Conservation (phyloP, 2,329 filamentous ascomycete species). For the Neofusicoccum kwambonambiense region DNA sequence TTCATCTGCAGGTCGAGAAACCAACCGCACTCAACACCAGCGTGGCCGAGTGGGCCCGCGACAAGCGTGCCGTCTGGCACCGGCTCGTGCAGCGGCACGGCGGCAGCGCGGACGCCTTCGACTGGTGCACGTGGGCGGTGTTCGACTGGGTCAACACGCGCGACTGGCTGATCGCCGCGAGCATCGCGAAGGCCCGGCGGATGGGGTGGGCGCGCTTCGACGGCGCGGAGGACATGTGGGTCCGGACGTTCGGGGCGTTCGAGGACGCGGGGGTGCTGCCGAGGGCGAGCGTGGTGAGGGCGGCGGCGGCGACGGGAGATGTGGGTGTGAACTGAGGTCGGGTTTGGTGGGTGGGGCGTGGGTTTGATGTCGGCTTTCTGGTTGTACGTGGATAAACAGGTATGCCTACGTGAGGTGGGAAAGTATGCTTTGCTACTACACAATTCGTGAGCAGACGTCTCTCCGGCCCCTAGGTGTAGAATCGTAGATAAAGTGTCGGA, state of each 20-base stretch:
- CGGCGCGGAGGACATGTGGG: not conserved
- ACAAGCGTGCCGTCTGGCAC: not conserved
- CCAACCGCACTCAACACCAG: not conserved
- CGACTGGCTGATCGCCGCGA: not conserved
- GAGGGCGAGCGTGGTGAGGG: no score
- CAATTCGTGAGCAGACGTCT: no score
- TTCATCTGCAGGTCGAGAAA: not conserved
- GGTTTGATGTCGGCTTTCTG: no score
- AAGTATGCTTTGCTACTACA: no score
- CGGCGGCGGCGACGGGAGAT: no score
- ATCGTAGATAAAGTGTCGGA: no score
- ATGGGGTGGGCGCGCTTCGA: not conserved
- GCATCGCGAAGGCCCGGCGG: not conserved
- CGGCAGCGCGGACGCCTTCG: not conserved
- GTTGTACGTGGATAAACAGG: no score
- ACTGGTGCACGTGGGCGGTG: not conserved
- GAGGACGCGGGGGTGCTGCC: not conserved
- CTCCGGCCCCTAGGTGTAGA: no score
- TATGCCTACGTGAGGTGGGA: no score
- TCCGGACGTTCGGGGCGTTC: not conserved
- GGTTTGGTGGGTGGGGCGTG: no score
- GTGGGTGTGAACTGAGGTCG: no score
- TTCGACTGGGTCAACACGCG: not conserved
- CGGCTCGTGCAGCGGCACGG: not conserved
- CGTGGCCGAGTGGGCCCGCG: not conserved